These are phyloP conservation scores for Cladosporium sp. DNA, from an alignment of 2,329 filamentous ascomycete species.

Conservation along the genomic window DNA sequence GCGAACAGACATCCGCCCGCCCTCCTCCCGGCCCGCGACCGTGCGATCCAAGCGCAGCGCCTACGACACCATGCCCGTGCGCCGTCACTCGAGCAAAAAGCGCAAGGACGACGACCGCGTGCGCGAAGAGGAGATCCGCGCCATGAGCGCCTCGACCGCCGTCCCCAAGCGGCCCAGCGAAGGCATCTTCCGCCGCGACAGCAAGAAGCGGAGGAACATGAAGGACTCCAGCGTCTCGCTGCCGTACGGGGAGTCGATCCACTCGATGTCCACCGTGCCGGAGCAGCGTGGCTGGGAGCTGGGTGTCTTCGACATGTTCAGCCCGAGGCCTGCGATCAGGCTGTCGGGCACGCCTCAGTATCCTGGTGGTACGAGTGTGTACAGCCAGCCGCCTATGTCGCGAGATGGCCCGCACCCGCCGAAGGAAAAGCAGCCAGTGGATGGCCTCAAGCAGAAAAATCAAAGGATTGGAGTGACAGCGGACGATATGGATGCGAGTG, in stretches of 20 bases:
- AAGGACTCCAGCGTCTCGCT: conserved; percentile 64
- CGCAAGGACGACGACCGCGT: conserved; percentile 67
- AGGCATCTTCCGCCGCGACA: conserved; percentile 55
- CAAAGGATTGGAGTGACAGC: conserved; percentile 60
- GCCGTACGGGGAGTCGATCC: conserved; percentile 65
- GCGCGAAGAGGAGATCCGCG: conserved; percentile 80
- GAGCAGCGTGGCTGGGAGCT: conserved; percentile 75
- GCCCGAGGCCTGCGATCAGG: conserved; percentile 76
- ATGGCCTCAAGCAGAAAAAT: conserved; percentile 32
- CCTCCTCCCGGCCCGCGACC: conserved; percentile 25
- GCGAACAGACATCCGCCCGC: conserved; percentile 14
- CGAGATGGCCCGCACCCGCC: conserved; percentile 12
- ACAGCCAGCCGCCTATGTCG: conserved; percentile 1
- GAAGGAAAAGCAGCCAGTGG: conserved; percentile 30
- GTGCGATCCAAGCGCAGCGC: conserved; percentile 36
- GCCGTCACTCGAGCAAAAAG: conserved; percentile 67
- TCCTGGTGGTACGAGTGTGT: conserved; percentile 32
- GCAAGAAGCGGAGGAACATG: conserved; percentile 57
- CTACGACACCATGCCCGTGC: conserved; percentile 46
- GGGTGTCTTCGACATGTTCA: conserved; percentile 71
- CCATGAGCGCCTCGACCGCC: conserved; percentile 67
- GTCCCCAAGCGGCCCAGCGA: conserved; percentile 46
- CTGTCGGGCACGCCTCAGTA: conserved; percentile 62
- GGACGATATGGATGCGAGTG: conserved; percentile 77
- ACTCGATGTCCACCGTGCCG: conserved; percentile 69